Evolutionary conservation across 495 filamentous ascomycete genomes (phyloP), one percentile per base, ranked within the genome.

Genomic region (Cairneyella variabilis): DNA sequence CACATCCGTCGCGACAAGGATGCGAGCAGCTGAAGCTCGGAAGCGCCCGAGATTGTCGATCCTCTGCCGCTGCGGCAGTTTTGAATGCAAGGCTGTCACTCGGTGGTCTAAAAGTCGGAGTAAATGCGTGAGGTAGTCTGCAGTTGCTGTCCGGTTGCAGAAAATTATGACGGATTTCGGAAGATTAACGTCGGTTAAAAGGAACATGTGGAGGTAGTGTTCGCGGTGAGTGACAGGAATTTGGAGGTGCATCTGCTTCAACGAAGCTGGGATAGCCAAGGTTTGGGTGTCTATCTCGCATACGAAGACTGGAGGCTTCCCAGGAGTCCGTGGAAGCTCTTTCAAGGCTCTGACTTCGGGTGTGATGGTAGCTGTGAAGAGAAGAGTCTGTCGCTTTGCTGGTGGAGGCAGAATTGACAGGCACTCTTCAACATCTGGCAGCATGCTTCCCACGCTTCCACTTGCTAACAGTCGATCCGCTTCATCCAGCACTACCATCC

Each of bases 331-430:
- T 11, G 90, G 85, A 64, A 86, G 76, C 23, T 83, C 76, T 65
- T 95, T 90, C 36, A 97, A 68, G 3, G 87, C 85, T 32, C 85
- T 82, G 8, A 98, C 89, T 70, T 97, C 92, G n/a, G 87, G 82
- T 0, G 95, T 97, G 21, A 97, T 77, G 3, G 93, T 98, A 11
- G 93, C 93, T 1, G 93, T 98, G 73, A 97, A 98, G n/a, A 97
- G 82, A 36, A 91, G 82, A 9, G 91, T 95, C 59, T 96, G 95
- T 12, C 93, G 81, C 60, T 89, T 75, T 2, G 73, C 64, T 0
- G 71, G 65, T 0, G 90, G 80, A 1, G 93, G 92, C 1, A 97
- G 79, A 2, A 83, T 81, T 3, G 76, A 80, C 3, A 99, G 75
- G 64, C 91, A 96, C 40, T 86, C 89, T 62, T 91, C 90, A 1